Base-by-base conservation (phyloP, 768 basidiomycete genomes). In the Xerocomellus intermedius region DNA sequence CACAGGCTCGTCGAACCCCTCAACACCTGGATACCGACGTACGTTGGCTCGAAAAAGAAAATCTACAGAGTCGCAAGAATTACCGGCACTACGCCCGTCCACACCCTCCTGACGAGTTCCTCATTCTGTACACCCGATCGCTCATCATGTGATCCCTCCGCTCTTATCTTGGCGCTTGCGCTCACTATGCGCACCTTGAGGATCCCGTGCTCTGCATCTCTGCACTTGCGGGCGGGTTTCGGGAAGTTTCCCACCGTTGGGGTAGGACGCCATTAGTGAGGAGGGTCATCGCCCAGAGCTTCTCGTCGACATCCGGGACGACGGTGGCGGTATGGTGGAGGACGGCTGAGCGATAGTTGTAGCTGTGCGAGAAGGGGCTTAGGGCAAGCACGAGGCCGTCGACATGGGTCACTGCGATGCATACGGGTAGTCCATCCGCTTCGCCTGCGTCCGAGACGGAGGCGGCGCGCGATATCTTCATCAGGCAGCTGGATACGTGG, bases 81-180 rank as follows among this genome's bases (percentile, higher is more conserved):
- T 45, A 65, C 65, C 37, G 65, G 63, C n/a, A 66, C 24, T 17
- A 66, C 65, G 1, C 65, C 65, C 19, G 65, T 66, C 65, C 65
- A 66, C 19, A 65, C 60, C 28, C 49, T 59, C 30, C 24, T 37
- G 32, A 59, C 37, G 10, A 66, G 44, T 13, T 50, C 63, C n/a
- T 44, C 39, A 8, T 65, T 24, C 37, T 65, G 54, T 8, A 59
- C 32, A 26, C 67, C 63, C 32, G 39, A 48, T 6, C 52, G 60
- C 3, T 59, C 63, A 21, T 68, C 66, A 10, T 66, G 60, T 1
- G 65, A 57, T 26, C 63, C 65, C 3, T 56, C 66, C 0, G 66
- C 63, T 39, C 63, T 52, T 30, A 66, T 33, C 44, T 67, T 66
- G 36, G 65, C 65, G 13, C 65, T 66, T 14, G 63, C 65, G 16